Evolutionary conservation across 108 stramenopile species (phyloP).

Genomic region (Pelagomonas calceolata): DNA sequence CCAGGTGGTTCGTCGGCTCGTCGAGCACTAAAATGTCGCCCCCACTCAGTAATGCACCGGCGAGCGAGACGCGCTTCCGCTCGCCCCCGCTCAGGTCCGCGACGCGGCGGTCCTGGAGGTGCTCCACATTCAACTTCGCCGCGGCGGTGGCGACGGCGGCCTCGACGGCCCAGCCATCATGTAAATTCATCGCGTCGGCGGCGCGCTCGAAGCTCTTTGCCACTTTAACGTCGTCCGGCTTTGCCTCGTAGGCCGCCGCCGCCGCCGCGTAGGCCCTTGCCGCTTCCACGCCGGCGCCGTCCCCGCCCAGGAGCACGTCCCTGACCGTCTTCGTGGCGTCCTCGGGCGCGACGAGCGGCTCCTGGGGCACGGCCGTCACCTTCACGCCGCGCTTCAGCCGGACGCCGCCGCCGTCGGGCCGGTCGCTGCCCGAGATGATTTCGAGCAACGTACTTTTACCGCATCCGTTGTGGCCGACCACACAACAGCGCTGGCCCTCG

Average conservation of each 20-base stretch:
- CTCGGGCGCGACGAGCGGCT: not conserved
- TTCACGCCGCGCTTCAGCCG: not conserved
- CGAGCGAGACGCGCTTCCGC: conserved; percentile 51
- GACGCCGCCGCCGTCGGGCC: not conserved
- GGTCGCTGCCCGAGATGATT: not conserved
- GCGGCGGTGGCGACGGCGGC: not conserved
- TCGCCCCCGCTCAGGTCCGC: conserved; percentile 38
- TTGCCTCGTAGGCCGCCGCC: not conserved
- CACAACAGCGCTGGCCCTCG: not conserved
- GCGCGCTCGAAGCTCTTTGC: not conserved
- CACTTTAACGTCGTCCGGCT: not conserved
- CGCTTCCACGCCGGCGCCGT: not conserved
- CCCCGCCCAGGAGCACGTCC: not conserved
- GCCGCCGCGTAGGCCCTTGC: not conserved
- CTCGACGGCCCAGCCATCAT: not conserved
- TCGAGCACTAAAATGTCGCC: conserved; percentile 50
- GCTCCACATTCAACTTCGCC: not conserved
- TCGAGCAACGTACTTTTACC: not conserved
- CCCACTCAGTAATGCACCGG: conserved; percentile 36
- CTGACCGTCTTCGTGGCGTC: not conserved
- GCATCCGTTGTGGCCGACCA: not conserved
- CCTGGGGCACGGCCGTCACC: not conserved
- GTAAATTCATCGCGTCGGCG: not conserved
- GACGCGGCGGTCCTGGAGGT: not conserved
- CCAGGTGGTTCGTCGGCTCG: conserved; percentile 67